phyloP scores from a whole-genome alignment of 163 green algal species.

The Chloroidium sp. region DNA sequence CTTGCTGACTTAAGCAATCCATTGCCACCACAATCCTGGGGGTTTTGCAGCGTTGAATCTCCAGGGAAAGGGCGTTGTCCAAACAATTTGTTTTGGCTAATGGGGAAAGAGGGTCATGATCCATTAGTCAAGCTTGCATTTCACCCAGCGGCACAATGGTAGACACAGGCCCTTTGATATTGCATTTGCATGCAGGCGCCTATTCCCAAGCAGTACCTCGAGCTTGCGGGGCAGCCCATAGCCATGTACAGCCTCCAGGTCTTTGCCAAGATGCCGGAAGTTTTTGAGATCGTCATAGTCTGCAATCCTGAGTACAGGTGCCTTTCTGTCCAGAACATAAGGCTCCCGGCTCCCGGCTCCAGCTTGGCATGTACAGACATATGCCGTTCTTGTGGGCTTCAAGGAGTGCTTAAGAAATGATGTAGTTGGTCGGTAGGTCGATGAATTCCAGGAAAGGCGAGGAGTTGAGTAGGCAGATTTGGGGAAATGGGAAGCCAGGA shows the following conservation, averaged over 20 bases:
- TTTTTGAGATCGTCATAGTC: conserved; percentile 93
- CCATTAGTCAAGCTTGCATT: background rate
- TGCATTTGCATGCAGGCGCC: conserved; percentile 28
- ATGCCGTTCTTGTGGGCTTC: background rate
- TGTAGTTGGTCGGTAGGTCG: too few species aligned
- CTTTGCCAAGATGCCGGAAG: conserved; percentile 79
- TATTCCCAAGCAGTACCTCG: conserved; percentile 98
- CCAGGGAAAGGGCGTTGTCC: too few species aligned
- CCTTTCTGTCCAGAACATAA: background rate
- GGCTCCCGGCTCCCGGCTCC: background rate
- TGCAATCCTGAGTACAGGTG: conserved; percentile 77
- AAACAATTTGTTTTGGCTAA: too few species aligned
- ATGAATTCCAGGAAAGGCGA: too few species aligned
- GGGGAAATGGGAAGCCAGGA: too few species aligned
- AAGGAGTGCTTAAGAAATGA: too few species aligned
- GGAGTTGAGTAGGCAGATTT: too few species aligned
- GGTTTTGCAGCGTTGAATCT: too few species aligned
- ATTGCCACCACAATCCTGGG: too few species aligned
- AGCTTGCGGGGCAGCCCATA: conserved; percentile 74
- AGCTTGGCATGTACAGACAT: background rate
- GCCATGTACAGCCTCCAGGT: conserved; percentile 76
- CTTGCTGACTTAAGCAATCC: too few species aligned
- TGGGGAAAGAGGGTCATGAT: background rate
- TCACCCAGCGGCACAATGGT: too few species aligned
- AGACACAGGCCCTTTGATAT: background rate